Base-by-base conservation (phyloP, 116 monocot genomes). In the Iris pallida region DNA sequence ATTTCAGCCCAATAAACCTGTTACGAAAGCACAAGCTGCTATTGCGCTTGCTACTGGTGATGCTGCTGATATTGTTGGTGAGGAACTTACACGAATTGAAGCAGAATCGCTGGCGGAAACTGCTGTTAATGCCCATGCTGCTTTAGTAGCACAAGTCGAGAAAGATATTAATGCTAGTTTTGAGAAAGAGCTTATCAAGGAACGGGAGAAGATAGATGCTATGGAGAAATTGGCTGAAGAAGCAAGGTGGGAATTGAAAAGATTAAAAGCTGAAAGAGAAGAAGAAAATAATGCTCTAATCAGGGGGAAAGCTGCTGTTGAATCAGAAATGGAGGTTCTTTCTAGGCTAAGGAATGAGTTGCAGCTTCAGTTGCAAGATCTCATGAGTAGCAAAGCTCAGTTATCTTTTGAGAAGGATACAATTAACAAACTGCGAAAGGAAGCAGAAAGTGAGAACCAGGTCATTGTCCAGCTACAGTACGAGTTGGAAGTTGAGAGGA, bases 1-100 rank as follows among this genome's bases (percentile, higher is more conserved):
- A 18, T 98, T 98, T 76, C 97, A 98, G 46, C 97, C 97, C 20
- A 63, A 86, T 47, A 98, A 98, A 63, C 97, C 97, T 14, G 90
- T 98, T 45, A 98, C 93, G 16, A 93, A 98, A 78, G 87, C 85
- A 59, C 97, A 98, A 77, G 97, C 88, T 74, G 97, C 97, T 43
- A 74, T 98, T 65, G 90, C 93, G 52, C 82, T 98, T 72, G 77
- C 97, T 53, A 88, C 85, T 56, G 93, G 97, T 66, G 93, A 92
- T 68, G 82, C 85, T 61, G 76, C 79, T 64, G 92, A 98, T 55
- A 57, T 88, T 67, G 93, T 98, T 43, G 81, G 74, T 13, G 97
- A 98, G 70, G 97, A 98, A 66, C 83, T 98, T 42, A 72, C 92
- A 64, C 85, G 97, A 52, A 90, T 98, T 60, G 92, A 92, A 74